Evolutionary conservation across 192 early-diverging fungal genomes (phyloP).

Genomic region (Podila horticola): DNA sequence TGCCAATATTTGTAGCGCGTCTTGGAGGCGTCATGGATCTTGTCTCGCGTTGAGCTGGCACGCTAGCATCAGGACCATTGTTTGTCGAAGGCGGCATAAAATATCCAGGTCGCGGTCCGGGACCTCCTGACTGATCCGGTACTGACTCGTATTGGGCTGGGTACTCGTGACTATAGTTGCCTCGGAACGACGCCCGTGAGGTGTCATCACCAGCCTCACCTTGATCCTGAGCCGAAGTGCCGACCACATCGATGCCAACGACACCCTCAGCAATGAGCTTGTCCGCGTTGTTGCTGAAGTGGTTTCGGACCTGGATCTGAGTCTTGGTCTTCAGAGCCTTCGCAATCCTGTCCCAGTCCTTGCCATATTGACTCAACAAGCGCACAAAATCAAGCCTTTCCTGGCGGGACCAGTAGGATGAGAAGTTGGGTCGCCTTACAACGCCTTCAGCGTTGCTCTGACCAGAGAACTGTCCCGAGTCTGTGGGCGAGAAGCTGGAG

Average conservation of each 20-base stretch:
- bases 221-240: neutral
- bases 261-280: constrained; percentile 29
- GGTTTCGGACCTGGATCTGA: constrained; percentile 84
- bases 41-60: neutral
- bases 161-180: neutral
- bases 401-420: constrained; percentile 90
- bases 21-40: constrained; percentile 25
- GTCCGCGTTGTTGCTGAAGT: constrained; percentile 72
- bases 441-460: constrained; percentile 16
- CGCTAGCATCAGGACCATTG: neutral
- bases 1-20: constrained; percentile 48
- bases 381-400: constrained; percentile 81
- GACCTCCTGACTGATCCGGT: neutral
- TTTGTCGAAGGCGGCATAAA: constrained; percentile 10
- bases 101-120: constrained; percentile 21
- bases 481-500: constrained; percentile 2
- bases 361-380: constrained; percentile 69
- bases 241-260: constrained; percentile 10
- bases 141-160: neutral
- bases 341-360: constrained; percentile 83
- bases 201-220: neutral
- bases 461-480: constrained; percentile 5
- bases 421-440: constrained; percentile 54
- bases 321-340: constrained; percentile 81
- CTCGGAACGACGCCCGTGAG: too few species aligned